phyloP scores from a whole-genome alignment of 2,329 filamentous ascomycete genomes.

The Colletotrichum kahawae region DNA sequence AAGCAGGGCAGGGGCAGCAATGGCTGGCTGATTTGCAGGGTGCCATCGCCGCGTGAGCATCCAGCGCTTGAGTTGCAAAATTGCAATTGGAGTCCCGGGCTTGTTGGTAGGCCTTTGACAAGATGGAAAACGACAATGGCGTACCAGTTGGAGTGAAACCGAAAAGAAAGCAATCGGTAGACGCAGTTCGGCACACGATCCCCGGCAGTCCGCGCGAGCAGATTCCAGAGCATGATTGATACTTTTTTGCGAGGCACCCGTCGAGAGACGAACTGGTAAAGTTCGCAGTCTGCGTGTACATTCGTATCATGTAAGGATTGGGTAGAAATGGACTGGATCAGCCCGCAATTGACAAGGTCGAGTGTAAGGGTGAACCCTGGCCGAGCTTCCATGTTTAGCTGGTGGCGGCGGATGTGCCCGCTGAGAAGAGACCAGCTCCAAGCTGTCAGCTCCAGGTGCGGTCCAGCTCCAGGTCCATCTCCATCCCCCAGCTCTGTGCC shows the following conservation, averaged over 20 bases:
- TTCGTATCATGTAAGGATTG: background rate
- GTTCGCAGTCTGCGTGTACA: background rate
- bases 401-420: background rate
- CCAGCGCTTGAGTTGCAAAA: background rate
- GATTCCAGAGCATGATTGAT: background rate
- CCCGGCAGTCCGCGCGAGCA: background rate
- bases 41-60: background rate
- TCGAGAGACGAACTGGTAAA: background rate
- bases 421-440: background rate
- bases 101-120: background rate
- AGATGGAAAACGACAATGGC: background rate
- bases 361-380: background rate
- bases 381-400: background rate
- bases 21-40: background rate
- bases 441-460: background rate
- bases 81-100: background rate
- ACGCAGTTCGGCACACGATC: background rate
- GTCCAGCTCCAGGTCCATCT: background rate
- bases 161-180: slow-evolving; percentile 9
- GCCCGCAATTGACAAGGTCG: background rate
- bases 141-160: background rate
- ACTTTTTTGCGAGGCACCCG: background rate
- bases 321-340: background rate
- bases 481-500: background rate
- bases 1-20: background rate